Percentiles rank a stretch among this genome's conserved stretches.
Evolutionary conservation across 257 asterid species (phyloP).

Genomic region (Leptodermis oblonga): DNA sequence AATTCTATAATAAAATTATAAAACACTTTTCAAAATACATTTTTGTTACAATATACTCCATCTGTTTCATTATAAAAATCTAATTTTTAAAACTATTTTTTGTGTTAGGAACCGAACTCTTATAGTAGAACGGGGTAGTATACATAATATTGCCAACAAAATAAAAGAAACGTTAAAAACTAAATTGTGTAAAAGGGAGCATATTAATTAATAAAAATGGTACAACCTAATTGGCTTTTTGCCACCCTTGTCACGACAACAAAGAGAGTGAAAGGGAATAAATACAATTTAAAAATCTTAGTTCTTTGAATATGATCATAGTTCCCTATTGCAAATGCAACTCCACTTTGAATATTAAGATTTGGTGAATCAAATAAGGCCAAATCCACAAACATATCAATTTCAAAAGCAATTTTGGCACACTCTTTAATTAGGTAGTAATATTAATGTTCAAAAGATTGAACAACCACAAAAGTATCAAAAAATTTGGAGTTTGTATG

Average conservation of each 20-base stretch:
- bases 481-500: too few species aligned
- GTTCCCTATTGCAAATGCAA: background rate
- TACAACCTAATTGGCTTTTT: background rate
- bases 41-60: too few species aligned
- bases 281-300: background rate
- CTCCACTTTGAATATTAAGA: background rate
- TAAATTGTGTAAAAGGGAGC: background rate
- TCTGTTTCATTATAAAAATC: too few species aligned
- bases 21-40: background rate
- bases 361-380: background rate
- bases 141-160: too few species aligned
- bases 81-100: too few species aligned
- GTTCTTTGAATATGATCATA: background rate
- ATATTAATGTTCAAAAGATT: too few species aligned
- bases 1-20: background rate
- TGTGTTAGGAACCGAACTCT: too few species aligned
- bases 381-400: background rate
- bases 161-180: background rate
- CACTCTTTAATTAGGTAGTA: background rate
- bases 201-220: background rate
- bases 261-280: background rate
- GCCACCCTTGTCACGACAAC: background rate
- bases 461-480: too few species aligned
- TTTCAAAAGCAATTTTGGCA: background rate
- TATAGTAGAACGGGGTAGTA: too few species aligned